Evolutionary conservation across 805 yeast genomes (phyloP), one percentile per base, ranked within the genome.

Genomic region (Hanseniaspora pseudoguilliermondii): DNA sequence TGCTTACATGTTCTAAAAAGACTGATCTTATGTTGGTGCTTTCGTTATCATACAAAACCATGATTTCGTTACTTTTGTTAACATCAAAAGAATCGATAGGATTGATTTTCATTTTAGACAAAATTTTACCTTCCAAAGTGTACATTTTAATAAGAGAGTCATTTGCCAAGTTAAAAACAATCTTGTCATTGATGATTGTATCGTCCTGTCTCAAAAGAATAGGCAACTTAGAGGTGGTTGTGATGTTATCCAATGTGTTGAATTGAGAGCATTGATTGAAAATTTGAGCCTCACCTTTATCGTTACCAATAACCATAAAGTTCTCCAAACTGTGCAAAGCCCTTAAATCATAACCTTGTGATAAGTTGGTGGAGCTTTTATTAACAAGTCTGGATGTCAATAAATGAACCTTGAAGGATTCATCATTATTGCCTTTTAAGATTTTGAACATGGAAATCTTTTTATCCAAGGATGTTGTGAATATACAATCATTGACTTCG

Each of bases 381-480:
- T 42, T 55, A 21, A 32, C 47, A 16, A 44, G 21, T 38, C 47
- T 49, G 15, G 43, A 27, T 20, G 41, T 49, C n/a, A 53, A 39
- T 20, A 48, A 48, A 18, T 36, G 41, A 34, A 47, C 18, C n/a
- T 49, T 42, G 16, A 23, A 38, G 16, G 38, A 47, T 13, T 36
- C 18, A 21, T 47, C 25, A 32, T 47, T 42, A 13, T 29, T 21
- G 15, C 32, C 32, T 21, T 46, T 23, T 21, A 53, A 46, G 43
- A 66, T 59, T 57, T 72, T 73, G 68, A 84, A 86, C 63, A 82
- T 84, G 65, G 80, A 85, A 49, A 93, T 87, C 65, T 89, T 89
- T 63, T 97, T 78, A 67, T 93, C 99, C 49, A 93, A 89, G 63
- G 98, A 97, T 5, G 93, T 95, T 42, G 91, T 78, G 68, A 87